phyloP scores from a whole-genome alignment of 129 eudicot species.

The Daucus carota region DH1_v3.0 NC_030381.2:54676501-54677000 shows the following conservation, averaged over 20 bases:
- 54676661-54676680: constrained; percentile 87
- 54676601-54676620: constrained; percentile 86
- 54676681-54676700: background rate
- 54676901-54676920: background rate
- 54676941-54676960: constrained; percentile 63
- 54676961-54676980: constrained; percentile 95
- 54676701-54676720: background rate
- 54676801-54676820: background rate
- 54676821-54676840: background rate
- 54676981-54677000: constrained; percentile 95
- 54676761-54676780: too few species aligned
- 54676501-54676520: background rate
- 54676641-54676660: constrained; percentile 90
- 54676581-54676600: constrained; percentile 95
- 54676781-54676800: too few species aligned
- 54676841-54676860: background rate
- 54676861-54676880: background rate
- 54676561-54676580: constrained; percentile 84
- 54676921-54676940: constrained; percentile 7
- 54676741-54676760: too few species aligned
- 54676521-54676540: constrained; percentile 52
- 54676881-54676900: background rate
- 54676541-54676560: constrained; percentile 75
- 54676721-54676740: too few species aligned
- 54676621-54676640: constrained; percentile 90